Conservation (phyloP, 176 grass and related monocot genomes). For the Oropetium thomaeum region DNA sequence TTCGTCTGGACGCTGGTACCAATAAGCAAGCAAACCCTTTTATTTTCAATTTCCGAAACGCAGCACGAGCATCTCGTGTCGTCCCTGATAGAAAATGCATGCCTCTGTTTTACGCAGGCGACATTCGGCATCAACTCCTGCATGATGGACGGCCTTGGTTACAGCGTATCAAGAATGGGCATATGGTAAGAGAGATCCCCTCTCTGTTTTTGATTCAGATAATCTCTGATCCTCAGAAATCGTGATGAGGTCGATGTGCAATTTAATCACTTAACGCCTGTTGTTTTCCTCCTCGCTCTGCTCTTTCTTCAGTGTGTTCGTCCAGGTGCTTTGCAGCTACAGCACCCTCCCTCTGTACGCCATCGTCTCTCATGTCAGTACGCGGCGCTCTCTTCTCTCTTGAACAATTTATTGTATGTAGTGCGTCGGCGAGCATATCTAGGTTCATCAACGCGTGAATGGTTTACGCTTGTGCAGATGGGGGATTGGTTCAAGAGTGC, state of each 20-base stretch:
- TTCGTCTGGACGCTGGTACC: slow-evolving; percentile 75
- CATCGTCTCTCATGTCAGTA: slow-evolving; percentile 76
- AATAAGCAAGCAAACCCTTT: slow-evolving; percentile 3
- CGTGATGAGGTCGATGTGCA: too few relatives aligned
- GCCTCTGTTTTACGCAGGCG: slow-evolving; percentile 3
- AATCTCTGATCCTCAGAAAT: neutral
- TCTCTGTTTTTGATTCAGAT: neutral
- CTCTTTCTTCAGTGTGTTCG: slow-evolving; percentile 43
- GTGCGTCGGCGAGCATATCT: too few relatives aligned
- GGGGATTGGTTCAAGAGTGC: slow-evolving; percentile 79
- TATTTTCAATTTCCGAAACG: too few relatives aligned
- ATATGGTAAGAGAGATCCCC: slow-evolving; percentile 33
- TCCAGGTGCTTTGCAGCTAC: slow-evolving; percentile 73
- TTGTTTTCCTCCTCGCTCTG: neutral
- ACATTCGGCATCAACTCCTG: slow-evolving; percentile 55
- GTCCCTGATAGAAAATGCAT: too few relatives aligned
- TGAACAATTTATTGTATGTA: too few relatives aligned
- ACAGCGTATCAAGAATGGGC: slow-evolving; percentile 30
- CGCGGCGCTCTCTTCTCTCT: too few relatives aligned
- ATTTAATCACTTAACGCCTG: neutral
- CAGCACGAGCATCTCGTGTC: too few relatives aligned
- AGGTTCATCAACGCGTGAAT: neutral
- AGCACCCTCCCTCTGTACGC: slow-evolving; percentile 84
- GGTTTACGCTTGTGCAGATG: slow-evolving; percentile 47
- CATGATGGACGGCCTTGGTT: slow-evolving; percentile 49